These are phyloP conservation scores for Fremontodendron californicum DNA, from an alignment of 345 rosid genomes.

Conservation along the genomic window DNA sequence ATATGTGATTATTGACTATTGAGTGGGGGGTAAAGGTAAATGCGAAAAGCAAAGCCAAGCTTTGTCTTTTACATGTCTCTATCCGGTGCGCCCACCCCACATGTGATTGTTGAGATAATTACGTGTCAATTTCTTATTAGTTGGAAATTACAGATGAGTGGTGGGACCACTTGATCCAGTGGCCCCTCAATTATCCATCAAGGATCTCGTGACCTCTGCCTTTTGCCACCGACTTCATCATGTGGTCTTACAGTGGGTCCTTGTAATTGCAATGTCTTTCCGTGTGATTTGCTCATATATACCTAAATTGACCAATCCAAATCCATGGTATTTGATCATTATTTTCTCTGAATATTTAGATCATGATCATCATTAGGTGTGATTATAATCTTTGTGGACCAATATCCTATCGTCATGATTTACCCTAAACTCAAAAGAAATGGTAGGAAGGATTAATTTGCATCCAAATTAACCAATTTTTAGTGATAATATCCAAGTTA, in stretches of 20 bases:
- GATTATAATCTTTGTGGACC: neutral
- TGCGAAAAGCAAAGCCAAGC: too few species aligned
- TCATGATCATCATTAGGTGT: neutral
- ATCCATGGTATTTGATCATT: neutral
- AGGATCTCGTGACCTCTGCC: neutral
- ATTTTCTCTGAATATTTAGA: neutral
- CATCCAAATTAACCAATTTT: neutral
- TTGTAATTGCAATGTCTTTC: neutral
- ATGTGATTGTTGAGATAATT: constrained; percentile 20
- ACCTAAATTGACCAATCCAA: neutral
- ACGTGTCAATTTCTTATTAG: neutral
- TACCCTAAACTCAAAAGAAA: neutral
- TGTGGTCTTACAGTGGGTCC: neutral
- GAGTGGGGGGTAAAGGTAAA: too few species aligned
- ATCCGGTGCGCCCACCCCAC: constrained; percentile 58
- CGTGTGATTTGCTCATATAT: neutral
- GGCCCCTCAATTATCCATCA: neutral
- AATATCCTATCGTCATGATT: neutral
- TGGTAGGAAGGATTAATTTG: neutral
- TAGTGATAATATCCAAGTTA: too few species aligned
- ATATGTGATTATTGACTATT: too few species aligned
- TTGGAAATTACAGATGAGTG: neutral
- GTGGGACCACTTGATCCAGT: neutral
- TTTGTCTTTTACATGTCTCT: constrained; percentile 24
- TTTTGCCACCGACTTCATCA: neutral